Conservation (phyloP, 106 monocot species). For the Triglochin maritima region DNA sequence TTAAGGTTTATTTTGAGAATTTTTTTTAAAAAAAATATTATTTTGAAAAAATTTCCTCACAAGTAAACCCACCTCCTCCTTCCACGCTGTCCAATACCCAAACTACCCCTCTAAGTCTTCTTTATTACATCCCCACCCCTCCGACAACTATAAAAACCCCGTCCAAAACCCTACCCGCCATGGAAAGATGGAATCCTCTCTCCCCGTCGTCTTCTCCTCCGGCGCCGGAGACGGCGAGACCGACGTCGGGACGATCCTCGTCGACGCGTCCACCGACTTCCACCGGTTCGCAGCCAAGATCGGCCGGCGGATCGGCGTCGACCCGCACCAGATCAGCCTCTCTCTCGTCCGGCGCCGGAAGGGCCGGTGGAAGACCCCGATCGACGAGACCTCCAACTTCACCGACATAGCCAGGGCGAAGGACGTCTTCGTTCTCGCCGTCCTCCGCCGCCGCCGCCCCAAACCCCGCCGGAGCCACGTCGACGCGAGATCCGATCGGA, state of each 20-base stretch:
- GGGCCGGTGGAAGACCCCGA: conserved; percentile 7
- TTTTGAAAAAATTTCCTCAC: too few species aligned
- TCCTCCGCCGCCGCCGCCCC: background rate
- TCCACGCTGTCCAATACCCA: background rate
- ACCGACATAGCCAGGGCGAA: background rate
- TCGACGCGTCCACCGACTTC: conserved; percentile 4
- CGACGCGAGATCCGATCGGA: background rate
- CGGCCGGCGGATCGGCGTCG: conserved; percentile 3
- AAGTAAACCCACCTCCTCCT: background rate
- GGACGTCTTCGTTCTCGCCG: conserved; percentile 9
- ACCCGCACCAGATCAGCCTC: conserved; percentile 13
- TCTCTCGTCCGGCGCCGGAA: conserved; percentile 3
- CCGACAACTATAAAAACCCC: background rate
- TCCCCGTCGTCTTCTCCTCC: conserved; percentile 6
- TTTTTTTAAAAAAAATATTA: too few species aligned
- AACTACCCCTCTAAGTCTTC: background rate
- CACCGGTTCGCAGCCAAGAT: background rate
- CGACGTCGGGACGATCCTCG: conserved; percentile 6
- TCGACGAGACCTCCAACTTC: conserved; percentile 16
- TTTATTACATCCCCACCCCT: background rate
- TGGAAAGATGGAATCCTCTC: too few species aligned
- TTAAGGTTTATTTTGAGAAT: too few species aligned
- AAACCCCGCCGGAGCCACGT: conserved; percentile 2
- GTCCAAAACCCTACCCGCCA: background rate
- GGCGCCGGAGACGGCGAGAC: conserved; percentile 4